Evolutionary conservation across 192 early-diverging fungal genomes (phyloP), one percentile per base, ranked within the genome.

Genomic region (Dispira simplex): DNA sequence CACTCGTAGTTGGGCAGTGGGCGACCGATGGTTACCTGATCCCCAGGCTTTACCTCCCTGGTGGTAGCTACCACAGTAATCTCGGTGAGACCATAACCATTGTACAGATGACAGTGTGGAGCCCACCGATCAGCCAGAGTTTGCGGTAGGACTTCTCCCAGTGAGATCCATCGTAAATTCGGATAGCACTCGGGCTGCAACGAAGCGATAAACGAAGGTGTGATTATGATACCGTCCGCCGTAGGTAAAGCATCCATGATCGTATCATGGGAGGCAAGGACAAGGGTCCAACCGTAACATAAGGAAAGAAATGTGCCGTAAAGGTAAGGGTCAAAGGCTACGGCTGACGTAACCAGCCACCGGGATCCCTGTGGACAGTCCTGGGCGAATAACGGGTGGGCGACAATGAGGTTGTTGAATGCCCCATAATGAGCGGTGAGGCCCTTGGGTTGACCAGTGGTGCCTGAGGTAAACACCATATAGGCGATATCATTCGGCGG

Each of bases 11-110:
- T 66, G 9, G 28, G 23, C 13, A 68, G 48, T 10, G 69, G 66
- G 0, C 55, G 63, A 6, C 70, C 70, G 10, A 75, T 66, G 21
- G 70, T 70, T 0, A 71, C 28, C 3, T 8, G 44, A 3, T 44
- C 16, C 9, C n/a, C 44, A 0, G 44, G 9, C 18, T 4, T 5
- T 20, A 62, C 44, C 13, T 32, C 39, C 8, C 20, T 45, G 26
- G 43, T 21, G n/a, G 10, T n/a, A 16, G 59, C 16, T 13, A 32
- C 5, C 0, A 62, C n/a, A n/a, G 59, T 32, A 6, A 25, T 8
- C 16, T 62, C 59, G 6, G 59, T 32, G 1, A 43, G 44, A 18
- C 59, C 59, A 39, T 62, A 62, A 0, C 59, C 23, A 20, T 62
- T 44, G 16, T 21, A 21, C 18, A 62, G 5, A 5, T 2, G 44